Base-by-base conservation (phyloP, 306 rosid genomes). In the Vigna unguiculata region DNA sequence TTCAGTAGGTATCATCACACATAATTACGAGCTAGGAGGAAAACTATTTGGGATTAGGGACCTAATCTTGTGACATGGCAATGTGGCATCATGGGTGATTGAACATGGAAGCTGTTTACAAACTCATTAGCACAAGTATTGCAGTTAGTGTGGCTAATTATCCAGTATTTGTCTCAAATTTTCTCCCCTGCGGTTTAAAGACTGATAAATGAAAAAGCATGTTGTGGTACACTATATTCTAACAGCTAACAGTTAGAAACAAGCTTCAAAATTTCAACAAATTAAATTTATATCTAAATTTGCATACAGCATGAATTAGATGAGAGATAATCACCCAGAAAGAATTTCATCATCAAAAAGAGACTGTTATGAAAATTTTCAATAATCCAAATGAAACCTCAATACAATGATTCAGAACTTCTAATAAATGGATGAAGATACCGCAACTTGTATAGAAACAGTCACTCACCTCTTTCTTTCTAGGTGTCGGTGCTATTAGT, bases 391-490 rank as follows among this genome's bases (percentile, higher is more conserved):
- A 22, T 36, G 45, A 75, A 38, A 51, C 58, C 54, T 74, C 28
- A 49, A 49, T 2, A 32, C 45, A 9, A 11, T 9, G 45, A 40
- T 40, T 2, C 32, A 74, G 6, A 49, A 49, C 45, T 52, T 69
- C 38, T 3, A 24, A 66, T 1, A 58, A 67, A 17, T 38, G 59
- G 24, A 69, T 30, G 4, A 9, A 22, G 20, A 2, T 51, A 53
- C 5, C 5, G 53, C 5, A 48, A 32, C 16, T 14, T 28, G 4
- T 43, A 70, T 25, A 76, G 54, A 28, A 82, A 28, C 9, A 78
- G 60, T 19, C 20, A 54, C 78, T 71, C 61, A 93, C 99, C 76
- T 95, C 99, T 80, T 93, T 92, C 93, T 96, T 96, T 78, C 90
- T 90, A 10, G 88, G 90, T 53, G 93, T 24, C 43, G 98, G 90